These are phyloP conservation scores for Aspergillaceae sp. DNA, from an alignment of 2,329 filamentous ascomycete genomes.

Conservation along the genomic window DNA sequence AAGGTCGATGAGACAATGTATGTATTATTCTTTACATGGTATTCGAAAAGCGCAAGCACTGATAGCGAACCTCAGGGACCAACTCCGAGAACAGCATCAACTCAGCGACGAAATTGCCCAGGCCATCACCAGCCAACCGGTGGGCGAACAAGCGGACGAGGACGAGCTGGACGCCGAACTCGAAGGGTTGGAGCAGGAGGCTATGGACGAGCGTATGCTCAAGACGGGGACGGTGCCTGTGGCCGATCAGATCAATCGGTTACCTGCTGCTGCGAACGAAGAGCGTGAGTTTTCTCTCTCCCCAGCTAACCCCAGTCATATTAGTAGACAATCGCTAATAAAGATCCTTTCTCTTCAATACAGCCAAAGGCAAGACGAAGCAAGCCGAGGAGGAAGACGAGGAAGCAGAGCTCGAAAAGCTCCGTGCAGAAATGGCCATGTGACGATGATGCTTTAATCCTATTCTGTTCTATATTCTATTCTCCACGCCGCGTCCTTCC, in stretches of 20 bases:
- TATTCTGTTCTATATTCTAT: background rate
- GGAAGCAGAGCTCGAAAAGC: slow-evolving; percentile 83
- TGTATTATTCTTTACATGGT: slow-evolving; percentile 26
- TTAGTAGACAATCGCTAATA: background rate
- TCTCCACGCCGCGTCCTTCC: background rate
- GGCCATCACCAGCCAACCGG: slow-evolving; percentile 65
- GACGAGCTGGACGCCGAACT: slow-evolving; percentile 78
- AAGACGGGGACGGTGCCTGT: slow-evolving; percentile 79
- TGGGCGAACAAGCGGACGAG: slow-evolving; percentile 69
- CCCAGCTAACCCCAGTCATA: background rate
- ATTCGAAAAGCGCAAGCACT: background rate
- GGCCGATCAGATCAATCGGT: slow-evolving; percentile 62
- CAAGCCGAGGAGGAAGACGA: slow-evolving; percentile 77
- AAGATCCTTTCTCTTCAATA: slow-evolving; percentile 1
- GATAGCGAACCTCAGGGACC: slow-evolving; percentile 54
- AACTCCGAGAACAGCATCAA: slow-evolving; percentile 81
- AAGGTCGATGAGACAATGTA: slow-evolving; percentile 95
- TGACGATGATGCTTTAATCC: slow-evolving; percentile 31
- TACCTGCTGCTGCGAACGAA: slow-evolving; percentile 66
- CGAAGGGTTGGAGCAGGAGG: slow-evolving; percentile 79
- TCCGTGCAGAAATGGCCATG: slow-evolving; percentile 98
- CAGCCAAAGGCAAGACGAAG: slow-evolving; percentile 42
- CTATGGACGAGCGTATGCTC: slow-evolving; percentile 88
- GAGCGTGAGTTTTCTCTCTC: slow-evolving; percentile 56
- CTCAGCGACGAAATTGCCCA: slow-evolving; percentile 88